Evolutionary conservation across 345 rosid species (phyloP).

Genomic region (Brassica cretica): DNA sequence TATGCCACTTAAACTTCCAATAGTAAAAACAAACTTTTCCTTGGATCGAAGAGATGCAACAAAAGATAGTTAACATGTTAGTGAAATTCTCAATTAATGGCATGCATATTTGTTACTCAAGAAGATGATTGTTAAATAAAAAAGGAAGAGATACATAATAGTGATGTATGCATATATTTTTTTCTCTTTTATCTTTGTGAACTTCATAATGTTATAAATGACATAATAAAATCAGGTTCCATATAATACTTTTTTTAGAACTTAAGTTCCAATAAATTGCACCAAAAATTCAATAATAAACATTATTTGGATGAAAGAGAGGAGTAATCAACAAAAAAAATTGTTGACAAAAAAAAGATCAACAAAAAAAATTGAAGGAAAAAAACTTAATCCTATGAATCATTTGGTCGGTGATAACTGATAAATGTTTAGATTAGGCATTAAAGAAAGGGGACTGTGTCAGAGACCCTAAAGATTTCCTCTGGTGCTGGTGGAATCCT

Average conservation of each 20-base stretch:
- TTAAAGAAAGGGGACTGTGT: not conserved
- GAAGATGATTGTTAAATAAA: not conserved
- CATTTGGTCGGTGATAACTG: slow-evolving; percentile 29
- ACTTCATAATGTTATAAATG: not conserved
- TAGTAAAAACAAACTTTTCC: not conserved
- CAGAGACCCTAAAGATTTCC: slow-evolving; percentile 8
- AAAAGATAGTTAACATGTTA: not conserved
- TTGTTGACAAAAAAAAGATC: no score
- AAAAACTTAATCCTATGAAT: not conserved
- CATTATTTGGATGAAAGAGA: not conserved
- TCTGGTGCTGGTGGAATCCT: not conserved
- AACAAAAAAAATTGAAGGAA: not conserved
- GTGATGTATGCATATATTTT: not conserved
- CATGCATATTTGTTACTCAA: not conserved
- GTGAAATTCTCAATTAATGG: not conserved
- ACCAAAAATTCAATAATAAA: not conserved
- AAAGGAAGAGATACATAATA: not conserved
- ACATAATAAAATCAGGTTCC: not conserved
- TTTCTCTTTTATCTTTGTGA: not conserved
- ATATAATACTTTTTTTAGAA: not conserved
- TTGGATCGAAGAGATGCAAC: not conserved
- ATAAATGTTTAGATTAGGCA: not conserved
- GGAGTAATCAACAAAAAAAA: not conserved
- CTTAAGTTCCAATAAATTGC: not conserved
- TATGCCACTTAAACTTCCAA: not conserved